A percentile compares a stretch with the other conserved stretches of the same genome.
Evolutionary conservation across 139 green algal species (phyloP).

Genomic region (Micractinium sp.): DNA sequence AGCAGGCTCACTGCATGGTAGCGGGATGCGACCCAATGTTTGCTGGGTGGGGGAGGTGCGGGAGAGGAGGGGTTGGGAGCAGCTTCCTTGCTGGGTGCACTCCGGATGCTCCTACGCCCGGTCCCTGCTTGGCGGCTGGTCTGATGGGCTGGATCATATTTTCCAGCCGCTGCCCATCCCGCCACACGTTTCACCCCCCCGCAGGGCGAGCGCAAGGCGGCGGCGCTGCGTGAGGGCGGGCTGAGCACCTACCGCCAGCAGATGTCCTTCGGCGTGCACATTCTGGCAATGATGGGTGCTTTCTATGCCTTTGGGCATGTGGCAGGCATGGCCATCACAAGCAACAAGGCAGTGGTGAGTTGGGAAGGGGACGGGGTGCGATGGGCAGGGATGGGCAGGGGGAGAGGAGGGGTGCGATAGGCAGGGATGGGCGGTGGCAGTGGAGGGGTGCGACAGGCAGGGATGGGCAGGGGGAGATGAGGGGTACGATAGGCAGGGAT

Average conservation of each 20-base stretch:
- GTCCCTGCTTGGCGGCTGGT: no score
- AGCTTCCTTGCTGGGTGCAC: not conserved
- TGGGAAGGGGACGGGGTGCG: not conserved
- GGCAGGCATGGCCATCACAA: slow-evolving; percentile 42
- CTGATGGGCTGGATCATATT: no score
- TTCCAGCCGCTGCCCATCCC: not conserved
- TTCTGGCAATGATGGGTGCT: slow-evolving; percentile 81
- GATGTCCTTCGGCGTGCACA: slow-evolving; percentile 77
- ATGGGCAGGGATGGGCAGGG: not conserved
- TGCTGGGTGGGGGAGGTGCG: not conserved
- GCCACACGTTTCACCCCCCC: not conserved
- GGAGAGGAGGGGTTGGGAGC: not conserved
- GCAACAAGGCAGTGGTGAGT: slow-evolving; percentile 19
- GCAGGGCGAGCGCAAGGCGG: slow-evolving; percentile 53
- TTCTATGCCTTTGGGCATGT: slow-evolving; percentile 77
- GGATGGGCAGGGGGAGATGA: not conserved
- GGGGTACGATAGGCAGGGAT: no score
- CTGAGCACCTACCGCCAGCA: slow-evolving; percentile 72
- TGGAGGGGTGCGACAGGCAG: not conserved
- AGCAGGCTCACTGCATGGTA: slow-evolving; percentile 57
- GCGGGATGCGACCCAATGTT: slow-evolving; percentile 39
- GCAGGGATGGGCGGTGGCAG: not conserved
- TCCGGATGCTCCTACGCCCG: not conserved
- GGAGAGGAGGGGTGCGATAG: not conserved
- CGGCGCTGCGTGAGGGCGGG: slow-evolving; percentile 39